These are phyloP conservation scores for Penicilliopsis zonata DNA, from an alignment of 495 filamentous ascomycete species.

Conservation along the genomic window DNA sequence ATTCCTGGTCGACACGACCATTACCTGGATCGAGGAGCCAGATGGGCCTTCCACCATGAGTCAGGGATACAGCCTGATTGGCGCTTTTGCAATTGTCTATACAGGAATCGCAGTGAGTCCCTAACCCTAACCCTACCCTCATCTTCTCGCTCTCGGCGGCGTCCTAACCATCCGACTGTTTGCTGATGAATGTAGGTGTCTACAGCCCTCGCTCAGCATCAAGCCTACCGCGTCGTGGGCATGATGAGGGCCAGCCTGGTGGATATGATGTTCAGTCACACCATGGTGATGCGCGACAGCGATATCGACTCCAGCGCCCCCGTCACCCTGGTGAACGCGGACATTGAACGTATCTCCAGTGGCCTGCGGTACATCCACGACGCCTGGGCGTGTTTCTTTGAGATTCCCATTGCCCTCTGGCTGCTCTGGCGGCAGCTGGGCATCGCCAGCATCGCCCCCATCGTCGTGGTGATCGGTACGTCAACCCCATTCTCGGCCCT, in stretches of 20 bases:
- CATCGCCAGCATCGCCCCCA: constrained; percentile 36
- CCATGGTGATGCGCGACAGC: constrained; percentile 20
- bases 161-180: background rate
- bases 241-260: constrained; percentile 49
- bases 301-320: constrained; percentile 30
- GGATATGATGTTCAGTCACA: constrained; percentile 41
- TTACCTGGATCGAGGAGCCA: constrained; percentile 8
- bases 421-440: constrained; percentile 47
- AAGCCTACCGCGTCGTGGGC: constrained; percentile 43
- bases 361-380: constrained; percentile 41
- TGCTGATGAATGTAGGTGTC: constrained; percentile 6
- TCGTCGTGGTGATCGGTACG: constrained; percentile 37
- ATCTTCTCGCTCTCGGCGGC: background rate
- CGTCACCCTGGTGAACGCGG: constrained; percentile 53
- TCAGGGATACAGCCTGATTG: constrained; percentile 50
- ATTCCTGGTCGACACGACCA: constrained; percentile 31
- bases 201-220: constrained; percentile 39
- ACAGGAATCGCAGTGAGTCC: constrained; percentile 41
- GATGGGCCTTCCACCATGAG: background rate
- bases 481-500: constrained; percentile 11
- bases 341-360: constrained; percentile 40
- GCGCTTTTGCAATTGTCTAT: constrained; percentile 51
- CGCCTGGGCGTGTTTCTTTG: constrained; percentile 44
- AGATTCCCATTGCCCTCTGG: constrained; percentile 46
- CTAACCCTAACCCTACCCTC: too few relatives aligned